phyloP scores from a whole-genome alignment of 2,329 filamentous ascomycete species.

The Albifimbria verrucaria region DNA sequence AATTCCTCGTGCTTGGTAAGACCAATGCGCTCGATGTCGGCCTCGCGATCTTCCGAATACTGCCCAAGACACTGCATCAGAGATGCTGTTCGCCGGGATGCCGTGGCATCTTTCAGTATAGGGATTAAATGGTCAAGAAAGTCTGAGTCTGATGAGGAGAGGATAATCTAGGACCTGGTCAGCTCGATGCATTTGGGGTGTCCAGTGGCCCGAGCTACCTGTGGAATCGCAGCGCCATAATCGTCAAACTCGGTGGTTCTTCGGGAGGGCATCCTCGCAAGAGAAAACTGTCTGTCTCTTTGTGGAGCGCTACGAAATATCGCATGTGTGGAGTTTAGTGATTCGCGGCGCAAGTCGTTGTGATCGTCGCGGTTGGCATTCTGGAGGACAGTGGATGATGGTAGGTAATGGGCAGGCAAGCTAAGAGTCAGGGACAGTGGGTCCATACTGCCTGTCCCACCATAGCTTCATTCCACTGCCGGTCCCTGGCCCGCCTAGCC shows the following conservation, averaged over 20 bases:
- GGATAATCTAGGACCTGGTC: constrained; percentile 66
- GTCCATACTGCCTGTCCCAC: no score
- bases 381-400: no score
- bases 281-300: no score
- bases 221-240: constrained; percentile 43
- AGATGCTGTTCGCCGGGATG: constrained; percentile 67
- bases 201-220: constrained; percentile 26
- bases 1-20: constrained; percentile 97
- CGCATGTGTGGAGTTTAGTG: no score
- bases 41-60: constrained; percentile 82
- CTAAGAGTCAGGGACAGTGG: no score
- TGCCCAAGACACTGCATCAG: constrained; percentile 68
- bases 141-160: constrained; percentile 86
- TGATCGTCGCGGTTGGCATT: no score
- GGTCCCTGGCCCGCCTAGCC: no score
- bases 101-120: constrained; percentile 84
- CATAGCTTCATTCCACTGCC: no score
- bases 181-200: background rate
- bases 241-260: constrained; percentile 44
- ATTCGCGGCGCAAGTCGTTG: no score
- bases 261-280: constrained; percentile 39
- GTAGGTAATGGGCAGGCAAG: no score
- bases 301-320: no score
- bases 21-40: constrained; percentile 91
- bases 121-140: constrained; percentile 96